Base-by-base conservation (phyloP, 192 early-diverging fungal species). In the Podila clonocystis region DNA sequence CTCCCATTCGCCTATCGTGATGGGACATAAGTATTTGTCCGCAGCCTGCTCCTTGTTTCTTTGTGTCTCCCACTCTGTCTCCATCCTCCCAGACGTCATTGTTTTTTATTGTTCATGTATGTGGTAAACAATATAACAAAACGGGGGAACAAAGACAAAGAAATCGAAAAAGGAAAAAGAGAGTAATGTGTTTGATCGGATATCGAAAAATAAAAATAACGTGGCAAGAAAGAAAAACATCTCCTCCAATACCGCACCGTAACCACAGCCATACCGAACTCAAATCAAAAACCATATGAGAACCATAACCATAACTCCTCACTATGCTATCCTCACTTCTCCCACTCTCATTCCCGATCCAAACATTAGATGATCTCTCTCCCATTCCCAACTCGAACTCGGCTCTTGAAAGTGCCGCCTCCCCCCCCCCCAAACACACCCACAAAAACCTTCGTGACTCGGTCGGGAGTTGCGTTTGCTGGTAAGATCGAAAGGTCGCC, bases 121-220 rank as follows among this genome's bases (percentile, higher is more conserved):
- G 15, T 22, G 28, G 26, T n/a, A 57, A 45, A 50, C 5, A 31
- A 33, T 55, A 17, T 9, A 67, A 52, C 7, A 57, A 63, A 62
- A 55, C 52, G 24, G 8, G 52, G 17, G 52, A 52, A 52, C n/a
- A 17, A 52, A n/a, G 50, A 52, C 52, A n/a, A n/a, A 55, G 52
- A 55, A 52, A 55, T 26, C 52, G 41, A 45, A 45, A 45, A 45
- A 45, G 15, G 41, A 45, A 65, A 34, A 0, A 20, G 49, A 49
- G 33, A 36, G 34, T 36, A 9, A 9, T 36, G 34, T 36, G 34
- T 36, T 65, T 19, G 26, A 6, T 65, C 63, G 45, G 31, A 17
- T 3, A 48, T 34, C 38, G 33, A 20, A 33, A 38, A 28, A 63
- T 38, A 63, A 63, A 63, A 63, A 63, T 38, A 63, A 63, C 33